A percentile compares a stretch with the other conserved stretches of the same genome.
Evolutionary conservation across 2,329 filamentous ascomycete genomes (phyloP).

Genomic region (Aspergillus spinulosporus): DNA sequence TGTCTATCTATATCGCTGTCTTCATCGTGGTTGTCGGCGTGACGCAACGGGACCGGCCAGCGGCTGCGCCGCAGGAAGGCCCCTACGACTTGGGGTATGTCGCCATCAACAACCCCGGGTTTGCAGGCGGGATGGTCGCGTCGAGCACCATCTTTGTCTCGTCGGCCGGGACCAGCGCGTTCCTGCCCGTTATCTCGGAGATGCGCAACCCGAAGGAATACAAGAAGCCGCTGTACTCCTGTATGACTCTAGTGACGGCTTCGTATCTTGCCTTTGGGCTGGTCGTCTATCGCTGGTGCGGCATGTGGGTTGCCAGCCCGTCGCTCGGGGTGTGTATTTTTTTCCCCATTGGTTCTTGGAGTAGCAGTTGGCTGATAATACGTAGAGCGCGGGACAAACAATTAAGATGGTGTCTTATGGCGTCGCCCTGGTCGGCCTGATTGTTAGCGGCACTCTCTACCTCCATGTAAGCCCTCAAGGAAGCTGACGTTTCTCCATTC

Average conservation of each 20-base stretch:
- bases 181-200: conserved; percentile 65
- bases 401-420: conserved; percentile 65
- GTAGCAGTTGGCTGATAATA: background rate
- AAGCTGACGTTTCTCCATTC: background rate
- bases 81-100: conserved; percentile 61
- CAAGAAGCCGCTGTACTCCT: conserved; percentile 59
- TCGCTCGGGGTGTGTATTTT: conserved; percentile 50
- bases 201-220: conserved; percentile 63
- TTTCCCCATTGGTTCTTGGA: background rate
- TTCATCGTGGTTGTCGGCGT: conserved; percentile 61
- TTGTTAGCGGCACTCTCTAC: conserved; percentile 52
- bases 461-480: conserved; percentile 30
- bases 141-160: conserved; percentile 61
- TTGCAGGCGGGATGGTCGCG: conserved; percentile 60
- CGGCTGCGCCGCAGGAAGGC: conserved; percentile 60
- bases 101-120: conserved; percentile 57
- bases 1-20: conserved; percentile 59
- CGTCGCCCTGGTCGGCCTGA: conserved; percentile 56
- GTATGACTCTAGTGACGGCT: conserved; percentile 58
- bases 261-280: conserved; percentile 61
- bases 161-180: conserved; percentile 61
- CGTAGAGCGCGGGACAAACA: conserved; percentile 53
- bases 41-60: conserved; percentile 58
- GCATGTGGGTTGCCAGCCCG: conserved; percentile 62
- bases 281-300: conserved; percentile 63